Evolutionary conservation across 306 rosid species (phyloP).

Genomic region (Cucurbita argyrosperma): DNA sequence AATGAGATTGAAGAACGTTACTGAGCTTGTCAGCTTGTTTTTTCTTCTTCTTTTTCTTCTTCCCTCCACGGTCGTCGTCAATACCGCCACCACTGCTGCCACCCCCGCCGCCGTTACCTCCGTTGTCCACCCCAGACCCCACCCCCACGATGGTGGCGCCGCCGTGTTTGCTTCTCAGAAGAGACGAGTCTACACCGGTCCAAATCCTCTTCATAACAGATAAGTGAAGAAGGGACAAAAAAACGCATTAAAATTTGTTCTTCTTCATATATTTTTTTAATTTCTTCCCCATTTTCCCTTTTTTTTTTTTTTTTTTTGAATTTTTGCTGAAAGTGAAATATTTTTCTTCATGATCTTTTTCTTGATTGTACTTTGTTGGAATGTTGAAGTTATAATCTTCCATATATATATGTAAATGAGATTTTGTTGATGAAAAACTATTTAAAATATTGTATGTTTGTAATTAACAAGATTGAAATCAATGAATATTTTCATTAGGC

Average conservation of each 20-base stretch:
- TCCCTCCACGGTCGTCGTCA: background rate
- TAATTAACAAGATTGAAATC: background rate
- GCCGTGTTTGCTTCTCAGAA: slow-evolving; percentile 39
- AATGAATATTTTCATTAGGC: background rate
- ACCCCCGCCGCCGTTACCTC: background rate
- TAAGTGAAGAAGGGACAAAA: background rate
- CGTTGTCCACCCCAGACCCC: background rate
- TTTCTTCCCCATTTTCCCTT: background rate
- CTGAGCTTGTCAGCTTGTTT: background rate
- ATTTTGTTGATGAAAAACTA: background rate
- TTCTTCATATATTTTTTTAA: background rate
- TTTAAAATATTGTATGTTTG: background rate
- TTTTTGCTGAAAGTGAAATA: background rate
- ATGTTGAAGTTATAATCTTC: background rate
- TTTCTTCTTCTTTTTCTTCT: background rate
- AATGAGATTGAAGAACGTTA: slow-evolving; percentile 1
- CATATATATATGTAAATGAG: background rate
- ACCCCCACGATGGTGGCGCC: background rate
- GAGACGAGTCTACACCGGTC: slow-evolving; percentile 82
- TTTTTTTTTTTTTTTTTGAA: background rate
- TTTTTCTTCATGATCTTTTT: background rate
- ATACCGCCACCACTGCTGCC: too few relatives aligned
- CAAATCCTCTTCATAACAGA: slow-evolving; percentile 90
- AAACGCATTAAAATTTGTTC: background rate
- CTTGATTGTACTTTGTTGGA: background rate